Conservation (phyloP, 345 rosid species). For the Camelina neglecta region DNA sequence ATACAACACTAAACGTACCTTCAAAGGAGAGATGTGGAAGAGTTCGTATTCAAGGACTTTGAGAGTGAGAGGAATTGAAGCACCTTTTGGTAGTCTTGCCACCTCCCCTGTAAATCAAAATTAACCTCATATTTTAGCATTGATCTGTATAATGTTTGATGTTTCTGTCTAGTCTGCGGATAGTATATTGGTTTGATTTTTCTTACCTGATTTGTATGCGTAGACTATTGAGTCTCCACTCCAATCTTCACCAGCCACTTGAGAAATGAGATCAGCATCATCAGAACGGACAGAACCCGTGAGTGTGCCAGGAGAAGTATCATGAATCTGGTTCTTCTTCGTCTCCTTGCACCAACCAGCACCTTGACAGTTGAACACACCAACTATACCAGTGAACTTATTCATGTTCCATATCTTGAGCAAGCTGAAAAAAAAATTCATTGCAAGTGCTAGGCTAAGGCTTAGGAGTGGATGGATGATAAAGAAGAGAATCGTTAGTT, state of each 20-base stretch:
- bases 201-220: slow-evolving; percentile 74
- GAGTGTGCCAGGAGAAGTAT: slow-evolving; percentile 84
- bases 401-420: slow-evolving; percentile 95
- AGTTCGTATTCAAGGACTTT: slow-evolving; percentile 86
- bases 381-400: slow-evolving; percentile 80
- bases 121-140: slow-evolving; percentile 1
- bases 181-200: not conserved
- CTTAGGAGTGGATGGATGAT: not conserved
- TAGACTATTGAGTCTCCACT: slow-evolving; percentile 73
- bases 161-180: not conserved
- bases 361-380: slow-evolving; percentile 98
- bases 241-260: slow-evolving; percentile 81
- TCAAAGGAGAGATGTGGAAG: slow-evolving; percentile 81
- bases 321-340: slow-evolving; percentile 87
- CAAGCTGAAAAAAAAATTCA: slow-evolving; percentile 49
- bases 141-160: not conserved
- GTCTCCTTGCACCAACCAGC: slow-evolving; percentile 93
- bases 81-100: slow-evolving; percentile 69
- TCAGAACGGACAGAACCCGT: slow-evolving; percentile 62
- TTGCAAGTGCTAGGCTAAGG: not conserved
- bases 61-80: slow-evolving; percentile 81
- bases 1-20: slow-evolving; percentile 48
- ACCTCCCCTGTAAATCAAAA: slow-evolving; percentile 65
- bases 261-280: slow-evolving; percentile 75
- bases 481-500: not conserved